Evolutionary conservation across 164 flowering plant genomes (phyloP), one percentile per base, ranked within the genome.

Genomic region (Paratinospora sagittata): DNA sequence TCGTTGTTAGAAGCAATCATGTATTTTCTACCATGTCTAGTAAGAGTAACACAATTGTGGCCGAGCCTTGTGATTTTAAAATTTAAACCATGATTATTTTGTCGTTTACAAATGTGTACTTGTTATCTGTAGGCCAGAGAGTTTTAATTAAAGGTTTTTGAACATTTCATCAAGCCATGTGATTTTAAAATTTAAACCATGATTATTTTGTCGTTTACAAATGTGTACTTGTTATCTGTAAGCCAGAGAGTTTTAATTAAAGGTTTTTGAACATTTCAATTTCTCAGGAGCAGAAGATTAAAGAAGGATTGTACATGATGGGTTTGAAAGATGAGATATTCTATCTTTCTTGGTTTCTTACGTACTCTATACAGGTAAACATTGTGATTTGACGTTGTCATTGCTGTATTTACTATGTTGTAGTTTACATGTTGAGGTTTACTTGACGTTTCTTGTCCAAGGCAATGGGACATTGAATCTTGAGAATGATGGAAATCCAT

Each of bases 271-370:
- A 8, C 27, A 3, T 73, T 65, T 61, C 71, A 27, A 41, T 72
- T 7, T 77, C 77, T 67, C 89, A 95, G 99, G 99, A 95, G 72
- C 90, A 86, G 68, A 95, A 91, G 85, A 95, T 95, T 70, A 91
- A 85, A 82, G 98, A 95, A 84, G 95, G 97, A 41, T 97, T 95
- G 55, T 89, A 81, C 81, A 95, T 92, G 97, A 95, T 95, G 99
- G 99, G 99, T 14, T 79, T 95, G 74, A 87, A 88, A 77, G 92
- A 90, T 73, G 96, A 86, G 64, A 85, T 91, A 71, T 95, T 95
- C 77, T 82, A 90, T 82, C 82, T 92, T 70, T 95, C 99, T n/a
- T 92, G 99, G 99, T 89, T 95, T 77, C 76, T 95, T 64, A 80
- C 94, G 65, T 95, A 95, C 78, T 74, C 87, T 69, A 27, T 92